A percentile compares a stretch with the other conserved stretches of the same genome.
phyloP scores from a whole-genome alignment of 2,329 filamentous ascomycete species.

The Colletotrichum sp. region DNA sequence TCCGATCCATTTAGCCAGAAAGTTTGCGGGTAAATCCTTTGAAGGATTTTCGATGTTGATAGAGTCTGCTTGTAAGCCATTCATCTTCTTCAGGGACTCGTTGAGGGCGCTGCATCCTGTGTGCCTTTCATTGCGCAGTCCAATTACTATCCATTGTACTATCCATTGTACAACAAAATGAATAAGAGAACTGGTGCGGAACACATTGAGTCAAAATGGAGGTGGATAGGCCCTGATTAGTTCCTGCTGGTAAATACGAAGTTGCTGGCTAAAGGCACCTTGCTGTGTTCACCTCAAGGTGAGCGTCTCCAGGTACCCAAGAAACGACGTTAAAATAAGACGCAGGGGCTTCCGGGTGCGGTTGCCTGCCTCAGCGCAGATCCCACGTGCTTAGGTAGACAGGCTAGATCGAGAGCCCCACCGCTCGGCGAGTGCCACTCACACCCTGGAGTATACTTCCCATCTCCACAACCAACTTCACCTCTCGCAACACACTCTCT shows the following conservation, averaged over 20 bases:
- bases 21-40: not conserved
- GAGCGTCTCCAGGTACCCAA: not conserved
- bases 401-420: not conserved
- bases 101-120: not conserved
- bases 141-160: not conserved
- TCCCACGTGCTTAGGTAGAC: conserved; percentile 2
- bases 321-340: conserved; percentile 1
- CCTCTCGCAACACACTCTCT: not conserved
- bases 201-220: not conserved
- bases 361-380: not conserved
- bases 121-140: not conserved
- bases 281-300: not conserved
- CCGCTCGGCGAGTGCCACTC: not conserved
- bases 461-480: not conserved
- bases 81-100: not conserved
- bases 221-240: not conserved
- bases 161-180: not conserved
- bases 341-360: not conserved
- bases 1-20: not conserved
- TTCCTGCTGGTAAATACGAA: not conserved
- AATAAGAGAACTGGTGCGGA: not conserved
- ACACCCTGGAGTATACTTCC: not conserved
- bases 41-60: not conserved
- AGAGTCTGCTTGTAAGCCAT: not conserved
- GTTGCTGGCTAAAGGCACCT: not conserved